These are phyloP conservation scores for Penicillium cinerascens DNA, from an alignment of 495 filamentous ascomycete species.

Conservation along the genomic window DNA sequence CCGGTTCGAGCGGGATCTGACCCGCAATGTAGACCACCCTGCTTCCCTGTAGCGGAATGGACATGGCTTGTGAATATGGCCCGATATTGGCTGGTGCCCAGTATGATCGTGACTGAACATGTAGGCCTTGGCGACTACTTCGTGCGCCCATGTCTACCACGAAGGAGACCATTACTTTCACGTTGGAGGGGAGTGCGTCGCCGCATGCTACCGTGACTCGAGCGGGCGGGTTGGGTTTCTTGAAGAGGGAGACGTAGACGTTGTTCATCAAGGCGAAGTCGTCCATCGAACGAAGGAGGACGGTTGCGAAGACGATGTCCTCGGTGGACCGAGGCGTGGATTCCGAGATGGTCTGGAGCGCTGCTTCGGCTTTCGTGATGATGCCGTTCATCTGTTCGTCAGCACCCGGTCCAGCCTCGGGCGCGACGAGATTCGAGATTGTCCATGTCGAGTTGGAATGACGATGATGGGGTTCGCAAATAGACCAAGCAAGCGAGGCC, in stretches of 20 bases:
- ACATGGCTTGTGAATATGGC: conserved; percentile 89
- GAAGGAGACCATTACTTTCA: conserved; percentile 60
- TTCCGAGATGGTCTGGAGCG: conserved; percentile 23
- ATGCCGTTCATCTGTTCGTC: conserved; percentile 47
- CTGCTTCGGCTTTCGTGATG: conserved; percentile 28
- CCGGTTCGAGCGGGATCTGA: conserved; percentile 85
- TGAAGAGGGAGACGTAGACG: conserved; percentile 66
- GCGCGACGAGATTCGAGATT: conserved; percentile 44
- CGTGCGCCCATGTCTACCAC: conserved; percentile 37
- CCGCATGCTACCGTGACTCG: conserved; percentile 81
- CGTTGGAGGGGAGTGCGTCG: conserved; percentile 49
- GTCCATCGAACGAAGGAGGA: conserved; percentile 75
- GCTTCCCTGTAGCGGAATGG: conserved; percentile 44
- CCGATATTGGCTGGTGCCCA: conserved; percentile 99
- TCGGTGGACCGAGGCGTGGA: conserved; percentile 31
- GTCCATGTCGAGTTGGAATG: conserved; percentile 29
- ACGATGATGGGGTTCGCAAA: conserved; percentile 14
- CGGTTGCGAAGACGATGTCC: conserved; percentile 67
- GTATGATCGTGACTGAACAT: conserved; percentile 91
- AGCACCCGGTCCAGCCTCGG: conserved; percentile 36
- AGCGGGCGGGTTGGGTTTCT: conserved; percentile 75
- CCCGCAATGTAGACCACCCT: conserved; percentile 67
- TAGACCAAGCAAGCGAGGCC: conserved; percentile 11
- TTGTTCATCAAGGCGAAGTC: conserved; percentile 72
- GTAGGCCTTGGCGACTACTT: conserved; percentile 55